Conservation (phyloP, 1,139 yeast species). For the Geotrichum cucujoidarum region DNA sequence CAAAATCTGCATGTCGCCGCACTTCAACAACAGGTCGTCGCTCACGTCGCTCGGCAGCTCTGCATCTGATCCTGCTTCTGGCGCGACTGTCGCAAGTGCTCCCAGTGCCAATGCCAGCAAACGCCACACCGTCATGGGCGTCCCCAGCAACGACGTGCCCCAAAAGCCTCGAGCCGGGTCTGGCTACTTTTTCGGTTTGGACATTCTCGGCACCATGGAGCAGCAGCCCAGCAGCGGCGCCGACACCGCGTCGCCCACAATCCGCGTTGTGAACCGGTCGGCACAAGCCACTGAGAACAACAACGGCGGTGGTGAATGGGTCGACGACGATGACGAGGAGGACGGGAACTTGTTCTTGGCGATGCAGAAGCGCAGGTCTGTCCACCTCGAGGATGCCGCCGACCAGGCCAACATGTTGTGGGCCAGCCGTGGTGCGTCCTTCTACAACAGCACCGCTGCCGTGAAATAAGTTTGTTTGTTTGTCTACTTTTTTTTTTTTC, state of each 20-base stretch:
- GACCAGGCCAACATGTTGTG: constrained; percentile 9
- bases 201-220: constrained; percentile 10
- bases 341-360: constrained; percentile 5
- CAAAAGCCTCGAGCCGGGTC: not conserved
- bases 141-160: not conserved
- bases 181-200: constrained; percentile 10
- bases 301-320: not conserved
- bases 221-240: not conserved
- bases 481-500: not conserved
- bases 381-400: constrained; percentile 6
- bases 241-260: not conserved
- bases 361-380: constrained; percentile 12
- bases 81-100: not conserved
- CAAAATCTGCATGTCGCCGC: constrained; percentile 12
- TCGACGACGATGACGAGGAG: not conserved
- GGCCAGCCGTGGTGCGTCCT: constrained; percentile 13
- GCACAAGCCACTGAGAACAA: not conserved
- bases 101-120: not conserved
- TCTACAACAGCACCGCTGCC: not conserved
- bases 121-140: not conserved
- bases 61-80: not conserved
- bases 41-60: too few relatives aligned
- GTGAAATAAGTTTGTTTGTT: not conserved
- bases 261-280: constrained; percentile 4
- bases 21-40: not conserved